These are phyloP conservation scores for Petunia secreta DNA, from an alignment of 257 asterid genomes.

Conservation along the genomic window DNA sequence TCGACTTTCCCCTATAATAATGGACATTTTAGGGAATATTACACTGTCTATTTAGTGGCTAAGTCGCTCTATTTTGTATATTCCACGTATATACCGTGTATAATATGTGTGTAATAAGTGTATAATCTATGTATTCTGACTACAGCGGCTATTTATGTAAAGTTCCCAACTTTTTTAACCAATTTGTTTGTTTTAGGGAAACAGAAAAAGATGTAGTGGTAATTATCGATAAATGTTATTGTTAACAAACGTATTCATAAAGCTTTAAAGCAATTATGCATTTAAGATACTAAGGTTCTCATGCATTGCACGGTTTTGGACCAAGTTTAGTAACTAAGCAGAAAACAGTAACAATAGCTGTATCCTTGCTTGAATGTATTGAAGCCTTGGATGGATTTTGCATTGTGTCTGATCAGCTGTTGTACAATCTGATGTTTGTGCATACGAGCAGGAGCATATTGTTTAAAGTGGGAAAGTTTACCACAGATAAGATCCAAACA, in stretches of 20 bases:
- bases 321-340: background rate
- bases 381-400: background rate
- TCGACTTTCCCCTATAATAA: no score
- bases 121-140: no score
- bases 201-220: background rate
- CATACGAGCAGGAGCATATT: slow-evolving; percentile 48
- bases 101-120: no score
- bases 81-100: no score
- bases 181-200: slow-evolving; percentile 10
- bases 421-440: slow-evolving; percentile 5
- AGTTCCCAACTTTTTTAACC: background rate
- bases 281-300: slow-evolving; percentile 8
- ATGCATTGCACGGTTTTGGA: background rate
- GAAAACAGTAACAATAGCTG: background rate
- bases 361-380: background rate
- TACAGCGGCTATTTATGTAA: no score
- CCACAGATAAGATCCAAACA: slow-evolving; percentile 47
- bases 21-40: no score
- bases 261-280: slow-evolving; percentile 1
- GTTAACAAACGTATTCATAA: background rate
- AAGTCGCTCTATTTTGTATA: no score
- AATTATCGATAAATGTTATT: background rate
- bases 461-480: slow-evolving; percentile 59
- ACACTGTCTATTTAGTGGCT: no score
- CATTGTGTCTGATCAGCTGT: background rate